Percentiles rank a stretch among this genome's conserved stretches.
Conservation (phyloP, 1,284 basidiomycete genomes). For the Peniophora sp. region DNA sequence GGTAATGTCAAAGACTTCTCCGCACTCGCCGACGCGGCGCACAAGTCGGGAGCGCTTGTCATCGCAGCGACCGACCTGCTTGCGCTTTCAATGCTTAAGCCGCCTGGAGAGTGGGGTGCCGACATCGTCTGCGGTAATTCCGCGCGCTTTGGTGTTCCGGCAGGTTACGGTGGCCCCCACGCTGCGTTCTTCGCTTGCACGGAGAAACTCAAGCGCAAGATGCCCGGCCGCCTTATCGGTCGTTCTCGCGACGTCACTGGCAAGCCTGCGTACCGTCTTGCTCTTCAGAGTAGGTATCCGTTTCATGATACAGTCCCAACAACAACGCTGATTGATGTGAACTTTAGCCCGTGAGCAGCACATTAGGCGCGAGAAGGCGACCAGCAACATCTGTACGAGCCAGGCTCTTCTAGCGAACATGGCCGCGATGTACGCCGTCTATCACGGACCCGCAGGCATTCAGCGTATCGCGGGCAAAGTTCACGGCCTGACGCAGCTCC, state of each 20-base stretch:
- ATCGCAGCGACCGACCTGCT: constrained; percentile 89
- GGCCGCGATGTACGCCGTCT: constrained; percentile 96
- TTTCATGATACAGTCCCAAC: constrained; percentile 6
- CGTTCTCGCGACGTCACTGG: constrained; percentile 82
- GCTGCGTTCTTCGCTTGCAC: constrained; percentile 95
- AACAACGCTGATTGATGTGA: constrained; percentile 2
- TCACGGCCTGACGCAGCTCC: constrained; percentile 80
- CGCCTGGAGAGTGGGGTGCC: constrained; percentile 98
- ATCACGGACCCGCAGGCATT: constrained; percentile 89
- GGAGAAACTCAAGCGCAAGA: constrained; percentile 91
- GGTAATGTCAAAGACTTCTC: constrained; percentile 80
- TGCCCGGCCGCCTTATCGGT: constrained; percentile 94
- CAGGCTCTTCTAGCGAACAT: constrained; percentile 95
- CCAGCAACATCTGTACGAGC: constrained; percentile 90
- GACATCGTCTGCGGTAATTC: constrained; percentile 95
- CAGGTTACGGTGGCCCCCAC: constrained; percentile 88
- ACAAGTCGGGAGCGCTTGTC: constrained; percentile 73
- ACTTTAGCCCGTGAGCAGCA: constrained; percentile 88
- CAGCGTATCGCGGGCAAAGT: constrained; percentile 85
- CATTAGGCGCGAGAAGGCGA: constrained; percentile 93
- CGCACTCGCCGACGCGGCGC: constrained; percentile 60
- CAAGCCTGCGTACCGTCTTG: constrained; percentile 84
- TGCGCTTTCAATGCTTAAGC: constrained; percentile 88
- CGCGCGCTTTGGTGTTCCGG: constrained; percentile 90
- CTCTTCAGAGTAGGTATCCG: constrained; percentile 77